phyloP scores from a whole-genome alignment of 169 alveolate species.

The Plasmodium ovale region DNA sequence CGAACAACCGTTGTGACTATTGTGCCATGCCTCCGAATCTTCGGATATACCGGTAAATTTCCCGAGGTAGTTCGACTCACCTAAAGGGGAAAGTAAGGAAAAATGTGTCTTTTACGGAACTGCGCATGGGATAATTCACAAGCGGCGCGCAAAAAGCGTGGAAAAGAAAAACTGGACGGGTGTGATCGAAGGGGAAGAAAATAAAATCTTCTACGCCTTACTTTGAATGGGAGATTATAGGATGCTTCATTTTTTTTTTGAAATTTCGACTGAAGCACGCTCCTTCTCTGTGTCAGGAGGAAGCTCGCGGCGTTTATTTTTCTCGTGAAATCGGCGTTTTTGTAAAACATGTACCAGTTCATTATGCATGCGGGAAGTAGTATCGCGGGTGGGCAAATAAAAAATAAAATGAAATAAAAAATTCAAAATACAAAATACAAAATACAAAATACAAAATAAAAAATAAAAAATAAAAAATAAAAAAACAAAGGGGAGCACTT shows the following conservation, averaged over 20 bases:
- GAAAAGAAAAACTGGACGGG: too few relatives aligned
- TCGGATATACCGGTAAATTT: constrained; percentile 88
- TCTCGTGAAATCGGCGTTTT: constrained; percentile 7
- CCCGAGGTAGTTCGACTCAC: constrained; percentile 91
- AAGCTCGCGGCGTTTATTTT: constrained; percentile 1
- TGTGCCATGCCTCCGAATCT: constrained; percentile 89
- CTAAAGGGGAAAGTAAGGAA: constrained; percentile 47
- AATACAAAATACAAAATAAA: background rate
- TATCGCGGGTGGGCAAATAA: background rate
- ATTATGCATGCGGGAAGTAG: constrained; percentile 1
- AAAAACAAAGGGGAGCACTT: background rate
- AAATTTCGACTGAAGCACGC: constrained; percentile 84
- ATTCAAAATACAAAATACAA: background rate
- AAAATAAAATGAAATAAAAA: background rate
- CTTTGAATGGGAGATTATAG: constrained; percentile 83
- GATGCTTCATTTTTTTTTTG: constrained; percentile 77
- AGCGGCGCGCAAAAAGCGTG: too few relatives aligned
- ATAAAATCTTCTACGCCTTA: constrained; percentile 9
- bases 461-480: background rate
- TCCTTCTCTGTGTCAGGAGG: constrained; percentile 48
- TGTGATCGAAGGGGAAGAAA: background rate
- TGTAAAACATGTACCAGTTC: constrained; percentile 14
- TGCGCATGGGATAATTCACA: background rate
- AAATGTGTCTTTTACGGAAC: background rate
- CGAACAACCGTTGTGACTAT: constrained; percentile 86